Base-by-base conservation (phyloP, 805 yeast species). In the Blastobotrys parvus region DNA sequence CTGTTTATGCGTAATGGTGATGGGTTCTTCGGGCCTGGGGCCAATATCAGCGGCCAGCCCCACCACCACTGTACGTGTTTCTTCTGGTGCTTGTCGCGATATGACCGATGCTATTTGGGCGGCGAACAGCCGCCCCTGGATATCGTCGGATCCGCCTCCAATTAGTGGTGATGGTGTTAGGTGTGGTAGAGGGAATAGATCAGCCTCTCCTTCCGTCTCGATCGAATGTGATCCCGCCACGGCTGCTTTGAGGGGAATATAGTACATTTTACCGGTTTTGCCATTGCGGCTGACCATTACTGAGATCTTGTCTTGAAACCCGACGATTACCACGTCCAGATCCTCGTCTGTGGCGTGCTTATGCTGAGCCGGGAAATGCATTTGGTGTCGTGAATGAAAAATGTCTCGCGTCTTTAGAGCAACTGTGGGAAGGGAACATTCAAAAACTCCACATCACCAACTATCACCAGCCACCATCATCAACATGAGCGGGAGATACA, bases 261-360 rank as follows among this genome's bases (percentile, higher is more conserved):
- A 43, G 50, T 54, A 58, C 43, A 60, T 31, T 35, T 55, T 53
- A n/a, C 52, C 53, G 16, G 58, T 45, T 35, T 52, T 47, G 33
- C 57, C 59, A 30, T 61, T 47, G 34, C 51, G 50, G 49, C 58
- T 55, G 25, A 63, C 57, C 50, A 55, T 53, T 6, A 63, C 50
- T 22, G 53, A 47, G 38, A 63, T 57, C 30, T 53, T 49, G 48
- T 63, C 67, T 8, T 39, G 39, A 41, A 53, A 62, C 6, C 49
- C 53, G 21, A 51, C 37, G 7, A 57, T 44, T 13, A 56, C 62
- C 13, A 59, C 63, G 20, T 56, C 59, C 34, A 62, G 51, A 5
- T 5, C 20, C 21, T 18, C 18, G 10, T 16, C 29, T 7, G 10
- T 25, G 11, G 29, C 29, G 11, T 25, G 7, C 11, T 25, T 25